A percentile compares a stretch with the other conserved stretches of the same genome.
These are phyloP conservation scores for Daldinia decipiens DNA, from an alignment of 495 filamentous ascomycete species.

Conservation along the genomic window DNA sequence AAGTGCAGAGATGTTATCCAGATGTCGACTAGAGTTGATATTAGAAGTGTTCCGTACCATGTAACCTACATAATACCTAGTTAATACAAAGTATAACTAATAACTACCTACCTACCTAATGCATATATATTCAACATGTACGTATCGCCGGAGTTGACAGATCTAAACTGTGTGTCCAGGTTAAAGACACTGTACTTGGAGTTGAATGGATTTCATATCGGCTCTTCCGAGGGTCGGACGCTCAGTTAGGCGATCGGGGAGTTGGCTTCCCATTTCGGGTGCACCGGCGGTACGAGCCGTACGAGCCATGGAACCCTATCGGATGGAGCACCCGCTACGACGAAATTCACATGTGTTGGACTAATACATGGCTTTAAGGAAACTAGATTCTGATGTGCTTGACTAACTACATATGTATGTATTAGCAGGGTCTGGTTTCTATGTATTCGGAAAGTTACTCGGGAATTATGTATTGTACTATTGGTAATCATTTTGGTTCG, in stretches of 20 bases:
- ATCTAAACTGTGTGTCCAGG: background rate
- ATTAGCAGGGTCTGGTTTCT: background rate
- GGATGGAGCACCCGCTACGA: background rate
- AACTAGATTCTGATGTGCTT: background rate
- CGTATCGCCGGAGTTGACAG: background rate
- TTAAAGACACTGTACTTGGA: background rate
- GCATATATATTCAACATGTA: too few species aligned
- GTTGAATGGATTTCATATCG: background rate
- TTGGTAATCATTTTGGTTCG: background rate
- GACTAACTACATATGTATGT: too few species aligned
- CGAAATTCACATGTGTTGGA: background rate
- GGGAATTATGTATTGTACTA: background rate
- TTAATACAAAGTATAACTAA: too few species aligned
- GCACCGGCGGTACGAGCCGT: background rate
- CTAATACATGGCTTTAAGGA: background rate
- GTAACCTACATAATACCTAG: too few species aligned
- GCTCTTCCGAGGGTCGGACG: background rate
- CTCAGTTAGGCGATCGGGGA: background rate
- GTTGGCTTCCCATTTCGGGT: background rate
- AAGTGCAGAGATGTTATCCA: slow-evolving; percentile 33
- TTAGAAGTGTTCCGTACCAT: background rate
- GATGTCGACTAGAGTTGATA: slow-evolving; percentile 7
- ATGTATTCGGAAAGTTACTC: background rate
- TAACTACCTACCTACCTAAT: too few species aligned
- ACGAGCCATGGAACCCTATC: background rate